phyloP scores from a whole-genome alignment of 768 basidiomycete species.

The Pleurotus salmoneostramineus region DNA sequence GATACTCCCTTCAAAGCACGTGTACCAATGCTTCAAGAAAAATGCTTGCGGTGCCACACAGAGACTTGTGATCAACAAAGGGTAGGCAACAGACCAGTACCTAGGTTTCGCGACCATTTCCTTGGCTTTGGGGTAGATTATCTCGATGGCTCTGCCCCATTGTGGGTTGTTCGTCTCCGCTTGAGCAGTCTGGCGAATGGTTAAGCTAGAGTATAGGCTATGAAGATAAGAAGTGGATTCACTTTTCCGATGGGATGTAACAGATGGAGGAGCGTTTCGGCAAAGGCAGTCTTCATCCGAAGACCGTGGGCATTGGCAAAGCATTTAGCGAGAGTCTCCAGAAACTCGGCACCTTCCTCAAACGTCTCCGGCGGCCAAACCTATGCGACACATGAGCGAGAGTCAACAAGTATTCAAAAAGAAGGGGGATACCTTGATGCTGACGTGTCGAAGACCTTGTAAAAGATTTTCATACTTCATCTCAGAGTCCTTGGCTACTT shows the following conservation, averaged over 20 bases:
- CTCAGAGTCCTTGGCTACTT: constrained; percentile 78
- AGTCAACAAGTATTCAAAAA: not conserved
- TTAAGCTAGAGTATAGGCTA: too few species aligned
- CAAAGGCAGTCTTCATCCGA: constrained; percentile 79
- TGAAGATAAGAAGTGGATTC: constrained; percentile 2
- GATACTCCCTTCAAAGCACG: constrained; percentile 68
- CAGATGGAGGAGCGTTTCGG: constrained; percentile 72
- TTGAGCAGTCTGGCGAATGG: constrained; percentile 67
- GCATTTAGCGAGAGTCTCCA: constrained; percentile 78
- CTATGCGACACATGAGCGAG: constrained; percentile 29
- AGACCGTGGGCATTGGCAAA: constrained; percentile 84
- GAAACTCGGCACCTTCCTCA: constrained; percentile 89
- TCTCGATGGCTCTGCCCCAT: constrained; percentile 90
- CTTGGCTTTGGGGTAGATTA: constrained; percentile 75
- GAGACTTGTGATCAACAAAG: constrained; percentile 75
- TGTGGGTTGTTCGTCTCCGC: constrained; percentile 94
- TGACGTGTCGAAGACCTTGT: constrained; percentile 74
- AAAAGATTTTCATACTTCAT: constrained; percentile 83
- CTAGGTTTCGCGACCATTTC: constrained; percentile 87
- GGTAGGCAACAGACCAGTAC: constrained; percentile 87
- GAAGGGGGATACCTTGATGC: constrained; percentile 61
- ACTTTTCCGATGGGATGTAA: constrained; percentile 91
- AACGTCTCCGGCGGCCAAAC: constrained; percentile 94
- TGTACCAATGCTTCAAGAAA: constrained; percentile 79
- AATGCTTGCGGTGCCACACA: constrained; percentile 86